Base-by-base conservation (phyloP, 2,329 filamentous ascomycete genomes). In the Lachnum nothofagi region DNA sequence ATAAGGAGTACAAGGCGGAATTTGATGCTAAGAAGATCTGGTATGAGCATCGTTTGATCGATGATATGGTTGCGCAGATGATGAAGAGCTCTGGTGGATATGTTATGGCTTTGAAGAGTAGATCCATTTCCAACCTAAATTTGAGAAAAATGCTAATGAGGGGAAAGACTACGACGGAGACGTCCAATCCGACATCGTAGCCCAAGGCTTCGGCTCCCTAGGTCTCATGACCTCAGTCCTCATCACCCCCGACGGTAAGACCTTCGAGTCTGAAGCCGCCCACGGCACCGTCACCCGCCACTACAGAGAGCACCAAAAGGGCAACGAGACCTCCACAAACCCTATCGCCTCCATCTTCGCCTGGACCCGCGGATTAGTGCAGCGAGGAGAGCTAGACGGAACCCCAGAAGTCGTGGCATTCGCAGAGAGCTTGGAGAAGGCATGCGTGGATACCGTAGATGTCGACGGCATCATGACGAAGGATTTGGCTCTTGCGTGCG, bases 31-130 rank as follows among this genome's bases (percentile, higher is more conserved):
- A 90, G 78, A 81, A 81, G 56, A 95, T 97, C 74, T 97, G 93
- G 93, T 97, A 98, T 69, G 93, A 98, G 83, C 93, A 98, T 76
- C 87, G 93, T 65, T 79, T 98, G 61, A 97, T 98, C 67, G 93
- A 98, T 73, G 93, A 98, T 74, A 97, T 98, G 93, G 93, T 98
- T 57, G 93, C 93, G 42, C 93, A 98, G 80, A 98, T 98, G 93
- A 87, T 98, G 79, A 98, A 98, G 87, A 93, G 87, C 73, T 82
- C 85, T 64, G 93, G 93, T 62, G 93, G 93, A 56, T 96, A 93
- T 73, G 82, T 97, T 68, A 96, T 97, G 79, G 93, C 93, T 55
- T 82, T 97, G 70, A 98, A 98, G 85, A 97, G 89, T 95, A 68
- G 71, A 83, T 7, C 19, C 16, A 57, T 17, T 24, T 19, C 39